phyloP scores from a whole-genome alignment of 1,284 basidiomycete species.

The Xerocomus nothofagi region DNA sequence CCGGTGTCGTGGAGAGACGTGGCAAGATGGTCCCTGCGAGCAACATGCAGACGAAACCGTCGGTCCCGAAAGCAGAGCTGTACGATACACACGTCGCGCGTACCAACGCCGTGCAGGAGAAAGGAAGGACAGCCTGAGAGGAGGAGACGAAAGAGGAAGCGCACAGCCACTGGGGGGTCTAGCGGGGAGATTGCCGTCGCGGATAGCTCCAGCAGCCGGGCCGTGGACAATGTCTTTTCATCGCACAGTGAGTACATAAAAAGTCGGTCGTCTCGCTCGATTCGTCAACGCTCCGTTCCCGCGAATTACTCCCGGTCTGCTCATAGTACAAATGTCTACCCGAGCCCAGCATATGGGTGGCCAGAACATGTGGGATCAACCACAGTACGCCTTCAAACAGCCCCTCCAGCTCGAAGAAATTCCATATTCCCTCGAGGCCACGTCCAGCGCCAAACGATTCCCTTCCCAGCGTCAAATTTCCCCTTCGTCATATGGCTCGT shows the following conservation, averaged over 20 bases:
- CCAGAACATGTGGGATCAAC: slow-evolving; percentile 23
- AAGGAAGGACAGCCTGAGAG: no score
- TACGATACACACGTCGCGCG: no score
- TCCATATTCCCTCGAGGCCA: slow-evolving; percentile 20
- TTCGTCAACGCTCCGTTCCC: slow-evolving; percentile 3
- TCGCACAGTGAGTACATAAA: slow-evolving; percentile 10
- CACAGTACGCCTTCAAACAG: slow-evolving; percentile 20
- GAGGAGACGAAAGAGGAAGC: neutral
- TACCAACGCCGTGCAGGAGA: no score
- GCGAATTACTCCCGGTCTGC: neutral
- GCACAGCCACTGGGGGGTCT: neutral
- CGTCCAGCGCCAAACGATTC: slow-evolving; percentile 12
- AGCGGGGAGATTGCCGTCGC: neutral
- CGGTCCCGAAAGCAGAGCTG: no score
- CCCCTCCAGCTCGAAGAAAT: slow-evolving; percentile 44
- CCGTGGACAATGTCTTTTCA: neutral
- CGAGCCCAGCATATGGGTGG: slow-evolving; percentile 19
- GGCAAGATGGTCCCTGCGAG: no score
- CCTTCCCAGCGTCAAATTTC: slow-evolving; percentile 18
- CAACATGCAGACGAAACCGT: no score
- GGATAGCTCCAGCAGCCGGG: slow-evolving; percentile 12
- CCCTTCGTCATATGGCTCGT: slow-evolving; percentile 14
- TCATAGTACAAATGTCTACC: slow-evolving; percentile 30
- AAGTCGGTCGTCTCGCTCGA: neutral
- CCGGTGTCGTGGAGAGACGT: no score